Evolutionary conservation across 345 rosid species (phyloP).

Genomic region (Passiflora organensis): DNA sequence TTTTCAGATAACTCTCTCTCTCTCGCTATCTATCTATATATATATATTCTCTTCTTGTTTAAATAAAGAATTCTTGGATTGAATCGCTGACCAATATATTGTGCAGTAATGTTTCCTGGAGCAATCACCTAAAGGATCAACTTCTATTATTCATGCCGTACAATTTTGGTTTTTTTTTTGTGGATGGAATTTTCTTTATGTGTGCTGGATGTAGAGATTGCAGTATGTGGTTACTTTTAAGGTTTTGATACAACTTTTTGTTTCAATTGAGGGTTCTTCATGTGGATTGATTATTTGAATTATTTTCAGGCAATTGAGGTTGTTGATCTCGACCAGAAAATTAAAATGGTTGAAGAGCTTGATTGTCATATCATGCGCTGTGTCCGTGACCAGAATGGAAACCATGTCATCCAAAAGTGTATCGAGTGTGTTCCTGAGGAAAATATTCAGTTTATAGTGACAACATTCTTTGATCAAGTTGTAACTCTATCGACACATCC

Average conservation of each 20-base stretch:
- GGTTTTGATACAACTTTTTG: background rate
- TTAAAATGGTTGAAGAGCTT: conserved; percentile 83
- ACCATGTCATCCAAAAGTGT: conserved; percentile 96
- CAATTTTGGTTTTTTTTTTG: too few relatives aligned
- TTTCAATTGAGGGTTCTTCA: background rate
- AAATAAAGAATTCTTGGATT: too few relatives aligned
- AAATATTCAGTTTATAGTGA: conserved; percentile 66
- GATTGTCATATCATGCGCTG: conserved; percentile 92
- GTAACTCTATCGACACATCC: conserved; percentile 85
- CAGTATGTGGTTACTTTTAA: too few relatives aligned
- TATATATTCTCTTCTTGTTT: too few relatives aligned
- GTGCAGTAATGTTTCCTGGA: too few relatives aligned
- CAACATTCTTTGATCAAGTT: conserved; percentile 85
- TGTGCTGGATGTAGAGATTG: too few relatives aligned
- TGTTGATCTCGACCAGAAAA: conserved; percentile 84
- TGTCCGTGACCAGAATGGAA: conserved; percentile 96
- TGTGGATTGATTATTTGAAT: conserved; percentile 5
- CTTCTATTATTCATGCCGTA: too few relatives aligned
- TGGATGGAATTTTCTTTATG: too few relatives aligned
- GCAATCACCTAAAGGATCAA: too few relatives aligned
- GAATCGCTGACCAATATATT: too few relatives aligned
- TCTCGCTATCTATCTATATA: too few relatives aligned
- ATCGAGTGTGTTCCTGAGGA: conserved; percentile 93
- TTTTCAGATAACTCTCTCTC: too few relatives aligned
- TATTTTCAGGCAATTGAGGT: conserved; percentile 80